phyloP scores from a whole-genome alignment of 2,329 filamentous ascomycete species.

The Pseudohalonectria lignicola region DNA sequence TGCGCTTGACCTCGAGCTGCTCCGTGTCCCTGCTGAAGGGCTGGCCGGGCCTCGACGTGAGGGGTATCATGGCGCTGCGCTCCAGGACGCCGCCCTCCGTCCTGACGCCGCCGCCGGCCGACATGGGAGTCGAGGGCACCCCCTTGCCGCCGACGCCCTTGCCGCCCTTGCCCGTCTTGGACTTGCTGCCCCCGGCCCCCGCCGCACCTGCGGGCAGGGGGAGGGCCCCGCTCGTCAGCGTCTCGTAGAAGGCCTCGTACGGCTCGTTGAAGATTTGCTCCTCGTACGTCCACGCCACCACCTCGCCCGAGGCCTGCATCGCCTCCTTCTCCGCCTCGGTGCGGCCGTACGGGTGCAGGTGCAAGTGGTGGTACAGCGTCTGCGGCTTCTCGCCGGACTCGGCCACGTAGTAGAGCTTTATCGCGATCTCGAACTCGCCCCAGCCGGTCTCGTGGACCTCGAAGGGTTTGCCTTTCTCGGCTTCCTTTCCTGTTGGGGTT shows the following conservation, averaged over 20 bases:
- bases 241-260: slow-evolving; percentile 81
- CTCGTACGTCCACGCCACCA: slow-evolving; percentile 77
- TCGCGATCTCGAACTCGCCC: slow-evolving; percentile 95
- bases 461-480: slow-evolving; percentile 58
- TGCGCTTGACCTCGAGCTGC: slow-evolving; percentile 47
- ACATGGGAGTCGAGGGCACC: slow-evolving; percentile 19
- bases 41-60: slow-evolving; percentile 52
- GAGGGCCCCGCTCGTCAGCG: slow-evolving; percentile 65
- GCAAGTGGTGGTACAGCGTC: slow-evolving; percentile 87
- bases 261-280: slow-evolving; percentile 97
- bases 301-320: slow-evolving; percentile 47
- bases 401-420: slow-evolving; percentile 86
- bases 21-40: slow-evolving; percentile 67
- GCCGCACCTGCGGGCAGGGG: slow-evolving; percentile 36
- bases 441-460: slow-evolving; percentile 87
- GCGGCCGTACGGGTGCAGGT: slow-evolving; percentile 81
- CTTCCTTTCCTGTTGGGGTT: slow-evolving; percentile 50
- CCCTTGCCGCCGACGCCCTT: slow-evolving; percentile 28
- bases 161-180: slow-evolving; percentile 24
- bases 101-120: slow-evolving; percentile 18
- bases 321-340: slow-evolving; percentile 61
- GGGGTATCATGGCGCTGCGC: slow-evolving; percentile 65
- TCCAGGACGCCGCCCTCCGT: slow-evolving; percentile 45
- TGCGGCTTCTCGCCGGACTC: slow-evolving; percentile 88
- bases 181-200: slow-evolving; percentile 44